phyloP scores from a whole-genome alignment of 805 yeast species.

The Zygotorulaspora chibaensis region DNA sequence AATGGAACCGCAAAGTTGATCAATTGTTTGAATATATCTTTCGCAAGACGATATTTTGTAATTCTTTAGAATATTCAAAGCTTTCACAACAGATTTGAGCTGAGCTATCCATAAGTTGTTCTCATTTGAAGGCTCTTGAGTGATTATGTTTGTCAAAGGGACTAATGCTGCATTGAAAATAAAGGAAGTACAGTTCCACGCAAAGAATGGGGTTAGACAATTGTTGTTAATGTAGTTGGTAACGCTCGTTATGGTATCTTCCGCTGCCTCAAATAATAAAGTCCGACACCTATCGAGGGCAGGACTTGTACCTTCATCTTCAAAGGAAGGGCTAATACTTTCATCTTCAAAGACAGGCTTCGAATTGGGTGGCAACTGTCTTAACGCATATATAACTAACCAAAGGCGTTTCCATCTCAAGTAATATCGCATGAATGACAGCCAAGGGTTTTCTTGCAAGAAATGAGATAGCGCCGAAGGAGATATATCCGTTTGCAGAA shows the following conservation, averaged over 20 bases:
- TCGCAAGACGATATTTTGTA: conserved; percentile 11
- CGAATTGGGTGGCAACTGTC: conserved; percentile 42
- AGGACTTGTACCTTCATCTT: conserved; percentile 27
- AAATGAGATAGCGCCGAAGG: conserved; percentile 25
- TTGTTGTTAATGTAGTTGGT: conserved; percentile 36
- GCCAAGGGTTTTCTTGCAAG: conserved; percentile 56
- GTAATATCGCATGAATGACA: conserved; percentile 48
- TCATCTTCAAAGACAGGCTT: conserved; percentile 34
- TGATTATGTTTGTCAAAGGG: conserved; percentile 45
- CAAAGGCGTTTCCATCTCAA: conserved; percentile 57
- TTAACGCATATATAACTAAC: conserved; percentile 49
- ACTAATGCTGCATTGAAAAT: conserved; percentile 59
- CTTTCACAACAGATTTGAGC: conserved; percentile 3
- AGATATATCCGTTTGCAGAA: conserved; percentile 42
- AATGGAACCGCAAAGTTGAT: conserved; percentile 6
- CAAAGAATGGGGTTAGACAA: conserved; percentile 44
- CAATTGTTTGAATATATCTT: conserved; percentile 10
- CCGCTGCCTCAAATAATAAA: conserved; percentile 48
- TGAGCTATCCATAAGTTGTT: not conserved
- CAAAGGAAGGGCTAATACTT: too few relatives aligned
- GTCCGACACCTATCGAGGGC: conserved; percentile 41
- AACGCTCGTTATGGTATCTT: conserved; percentile 49
- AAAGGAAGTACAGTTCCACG: conserved; percentile 64
- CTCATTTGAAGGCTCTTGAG: not conserved
- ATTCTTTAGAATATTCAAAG: conserved; percentile 4